Percentiles rank a stretch among this genome's conserved stretches.
These are phyloP conservation scores for Litchi chinensis DNA, from an alignment of 345 rosid genomes.

Conservation along the genomic window DNA sequence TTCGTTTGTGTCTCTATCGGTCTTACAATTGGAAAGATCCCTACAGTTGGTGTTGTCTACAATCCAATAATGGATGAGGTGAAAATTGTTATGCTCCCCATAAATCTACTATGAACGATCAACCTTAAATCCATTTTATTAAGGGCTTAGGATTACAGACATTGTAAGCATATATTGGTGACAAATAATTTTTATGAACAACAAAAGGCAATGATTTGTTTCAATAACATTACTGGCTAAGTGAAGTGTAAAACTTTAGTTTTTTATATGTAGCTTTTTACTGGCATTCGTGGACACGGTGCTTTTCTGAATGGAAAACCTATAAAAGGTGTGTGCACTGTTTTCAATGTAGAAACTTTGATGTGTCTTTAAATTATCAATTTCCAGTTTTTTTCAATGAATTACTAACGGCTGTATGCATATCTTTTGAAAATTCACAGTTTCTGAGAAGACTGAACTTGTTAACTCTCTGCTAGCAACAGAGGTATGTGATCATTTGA, in stretches of 20 bases:
- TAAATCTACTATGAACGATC: background rate
- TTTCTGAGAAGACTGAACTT: conserved; percentile 71
- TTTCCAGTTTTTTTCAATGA: background rate
- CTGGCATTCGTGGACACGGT: conserved; percentile 74
- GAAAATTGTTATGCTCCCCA: conserved; percentile 21
- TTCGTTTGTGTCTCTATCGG: conserved; percentile 92
- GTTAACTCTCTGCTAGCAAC: conserved; percentile 83
- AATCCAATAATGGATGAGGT: conserved; percentile 97
- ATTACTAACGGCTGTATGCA: conserved; percentile 10
- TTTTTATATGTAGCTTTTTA: conserved; percentile 62
- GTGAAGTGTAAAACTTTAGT: conserved; percentile 13
- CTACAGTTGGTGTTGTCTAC: conserved; percentile 85
- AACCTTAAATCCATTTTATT: background rate
- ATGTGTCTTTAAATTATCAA: background rate
- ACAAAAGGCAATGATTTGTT: conserved; percentile 7
- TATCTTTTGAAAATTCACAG: conserved; percentile 46
- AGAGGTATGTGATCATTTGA: conserved; percentile 53
- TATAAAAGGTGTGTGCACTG: conserved; percentile 59
- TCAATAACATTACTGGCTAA: background rate
- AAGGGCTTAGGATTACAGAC: background rate
- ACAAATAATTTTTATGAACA: background rate
- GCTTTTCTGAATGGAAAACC: conserved; percentile 81
- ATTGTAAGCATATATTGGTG: background rate
- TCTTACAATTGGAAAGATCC: conserved; percentile 82
- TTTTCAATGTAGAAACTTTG: background rate